Evolutionary conservation across 2,329 filamentous ascomycete species (phyloP).

Genomic region (Fusarium sp.): DNA sequence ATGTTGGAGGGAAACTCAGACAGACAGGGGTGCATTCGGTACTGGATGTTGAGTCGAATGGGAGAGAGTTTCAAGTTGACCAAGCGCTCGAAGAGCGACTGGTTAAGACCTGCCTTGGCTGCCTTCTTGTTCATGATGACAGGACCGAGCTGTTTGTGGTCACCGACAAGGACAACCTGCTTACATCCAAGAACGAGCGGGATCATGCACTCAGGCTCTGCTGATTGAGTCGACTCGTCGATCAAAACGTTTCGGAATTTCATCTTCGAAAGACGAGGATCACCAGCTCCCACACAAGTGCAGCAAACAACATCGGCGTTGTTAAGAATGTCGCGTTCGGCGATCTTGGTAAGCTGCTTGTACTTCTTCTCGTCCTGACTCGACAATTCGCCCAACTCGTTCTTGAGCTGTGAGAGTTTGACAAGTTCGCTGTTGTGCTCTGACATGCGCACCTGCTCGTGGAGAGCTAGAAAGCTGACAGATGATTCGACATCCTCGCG

Average conservation of each 20-base stretch:
- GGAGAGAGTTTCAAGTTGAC: slow-evolving; percentile 92
- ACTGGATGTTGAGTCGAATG: slow-evolving; percentile 95
- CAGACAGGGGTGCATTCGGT: slow-evolving; percentile 98
- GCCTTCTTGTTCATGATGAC: slow-evolving; percentile 99
- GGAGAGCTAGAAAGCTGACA: slow-evolving; percentile 92
- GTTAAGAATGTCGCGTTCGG: slow-evolving; percentile 92
- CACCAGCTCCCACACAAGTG: slow-evolving; percentile 96
- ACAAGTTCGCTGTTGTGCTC: slow-evolving; percentile 94
- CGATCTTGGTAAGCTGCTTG: slow-evolving; percentile 92
- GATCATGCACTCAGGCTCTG: slow-evolving; percentile 99
- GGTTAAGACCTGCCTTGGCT: slow-evolving; percentile 95
- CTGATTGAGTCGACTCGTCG: slow-evolving; percentile 97
- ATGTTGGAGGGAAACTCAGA: slow-evolving; percentile 99
- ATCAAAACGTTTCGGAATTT: slow-evolving; percentile 99
- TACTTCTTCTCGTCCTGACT: slow-evolving; percentile 99
- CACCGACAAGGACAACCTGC: slow-evolving; percentile 97
- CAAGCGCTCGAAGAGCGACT: slow-evolving; percentile 97
- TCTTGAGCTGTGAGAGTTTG: slow-evolving; percentile 94
- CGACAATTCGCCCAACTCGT: slow-evolving; percentile 88
- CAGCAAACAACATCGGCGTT: slow-evolving; percentile 99
- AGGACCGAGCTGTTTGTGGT: slow-evolving; percentile 96
- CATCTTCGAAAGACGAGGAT: slow-evolving; percentile 94
- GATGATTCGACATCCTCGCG: slow-evolving; percentile 99
- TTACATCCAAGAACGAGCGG: slow-evolving; percentile 97
- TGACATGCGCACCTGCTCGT: slow-evolving; percentile 97